Evolutionary conservation across 805 yeast species (phyloP), one percentile per base, ranked within the genome.

Genomic region (Blastobotrys terrestris): DNA sequence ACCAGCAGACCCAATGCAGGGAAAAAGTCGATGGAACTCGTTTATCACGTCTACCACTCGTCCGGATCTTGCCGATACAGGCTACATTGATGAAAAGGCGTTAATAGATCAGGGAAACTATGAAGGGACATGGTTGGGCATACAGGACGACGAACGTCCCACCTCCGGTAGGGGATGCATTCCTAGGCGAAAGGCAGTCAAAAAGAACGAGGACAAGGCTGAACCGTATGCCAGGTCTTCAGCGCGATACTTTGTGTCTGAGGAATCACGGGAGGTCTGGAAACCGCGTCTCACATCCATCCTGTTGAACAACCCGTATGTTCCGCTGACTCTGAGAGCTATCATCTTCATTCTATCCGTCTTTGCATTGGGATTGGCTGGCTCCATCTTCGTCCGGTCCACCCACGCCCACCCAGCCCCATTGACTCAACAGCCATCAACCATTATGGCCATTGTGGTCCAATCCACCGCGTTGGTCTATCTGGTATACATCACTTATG

Each of bases 381-480:
- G 51, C 80, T 75, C 64, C 60, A 68, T 50, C 19, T 67, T 54
- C 41, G 64, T 61, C 15, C 64, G 60, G 64, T 72, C 55, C 69
- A 78, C 3, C 57, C 65, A 44, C 52, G 63, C 52, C 46, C 51
- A 31, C 18, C 61, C 63, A 50, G 20, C 43, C 26, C 63, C 70
- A 11, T 68, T 87, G 5, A 72, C 77, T 5, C 95, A 87, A 64
- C 90, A 87, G 63, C 85, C 99, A 15, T 84, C 96, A 60, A 87
- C 98, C 0, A 83, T 91, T 45, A 89, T 94, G 95, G 94, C 97
- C 2, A 78, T 94, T 1, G 82, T 82, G 50, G 95, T 92, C 2
- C 92, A 90, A 63, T 73, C 88, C 26, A 74, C 83, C 56, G 96
- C 96, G 2, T 69, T 88, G 21, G 77, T 81, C 0, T 94, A 94